Evolutionary conservation across 805 yeast genomes (phyloP).

Genomic region (Myxozyma monticola): DNA sequence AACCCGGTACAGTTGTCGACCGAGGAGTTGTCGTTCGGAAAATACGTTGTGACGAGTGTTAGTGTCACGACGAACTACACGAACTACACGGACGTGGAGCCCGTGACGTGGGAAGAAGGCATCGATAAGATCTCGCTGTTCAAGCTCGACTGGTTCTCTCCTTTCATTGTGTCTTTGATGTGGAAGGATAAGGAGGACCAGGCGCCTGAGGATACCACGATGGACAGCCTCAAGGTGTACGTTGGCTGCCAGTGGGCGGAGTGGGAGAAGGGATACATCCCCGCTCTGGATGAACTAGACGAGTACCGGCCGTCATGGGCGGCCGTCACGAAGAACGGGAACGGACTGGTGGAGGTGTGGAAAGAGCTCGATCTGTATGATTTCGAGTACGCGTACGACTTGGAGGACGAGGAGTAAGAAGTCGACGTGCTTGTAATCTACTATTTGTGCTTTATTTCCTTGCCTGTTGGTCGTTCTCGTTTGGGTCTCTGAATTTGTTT

Average conservation of each 20-base stretch:
- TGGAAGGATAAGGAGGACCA: conserved; percentile 34
- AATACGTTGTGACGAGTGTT: conserved; percentile 25
- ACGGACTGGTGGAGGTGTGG: conserved; percentile 66
- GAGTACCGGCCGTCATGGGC: conserved; percentile 66
- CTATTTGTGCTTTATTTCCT: neutral
- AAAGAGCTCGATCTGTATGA: conserved; percentile 48
- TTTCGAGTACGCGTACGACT: conserved; percentile 2
- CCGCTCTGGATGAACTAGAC: conserved; percentile 70
- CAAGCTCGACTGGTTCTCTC: conserved; percentile 26
- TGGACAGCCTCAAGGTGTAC: conserved; percentile 51
- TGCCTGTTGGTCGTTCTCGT: too few relatives aligned
- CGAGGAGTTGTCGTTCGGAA: conserved; percentile 13
- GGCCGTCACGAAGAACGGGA: conserved; percentile 59
- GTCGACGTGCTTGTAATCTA: neutral
- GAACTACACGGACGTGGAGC: conserved; percentile 16
- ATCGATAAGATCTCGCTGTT: conserved; percentile 26
- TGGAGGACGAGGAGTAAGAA: neutral
- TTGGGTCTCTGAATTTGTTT: conserved; percentile 2
- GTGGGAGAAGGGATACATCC: conserved; percentile 57
- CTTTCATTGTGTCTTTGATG: conserved; percentile 25
- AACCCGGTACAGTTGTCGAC: neutral
- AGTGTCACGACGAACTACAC: conserved; percentile 25
- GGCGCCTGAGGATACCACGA: conserved; percentile 28
- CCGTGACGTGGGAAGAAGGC: conserved; percentile 21
- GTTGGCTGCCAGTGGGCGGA: conserved; percentile 82